These are phyloP conservation scores for Debaryomyces udenii DNA, from an alignment of 1,139 yeast species.

Conservation along the genomic window DNA sequence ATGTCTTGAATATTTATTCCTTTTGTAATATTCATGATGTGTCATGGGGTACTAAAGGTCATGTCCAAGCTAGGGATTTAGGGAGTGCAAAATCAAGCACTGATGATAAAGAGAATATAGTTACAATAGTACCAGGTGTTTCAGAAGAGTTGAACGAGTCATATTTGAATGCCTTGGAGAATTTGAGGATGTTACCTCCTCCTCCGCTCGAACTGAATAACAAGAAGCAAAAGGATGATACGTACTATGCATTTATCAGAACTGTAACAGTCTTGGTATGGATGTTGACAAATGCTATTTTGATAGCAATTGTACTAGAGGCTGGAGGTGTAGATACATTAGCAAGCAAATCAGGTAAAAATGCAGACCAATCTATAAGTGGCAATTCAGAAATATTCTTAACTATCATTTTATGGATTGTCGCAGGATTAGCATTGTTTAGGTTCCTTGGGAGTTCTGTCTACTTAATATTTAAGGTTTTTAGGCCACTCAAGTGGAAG, in stretches of 20 bases:
- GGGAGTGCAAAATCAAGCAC: slow-evolving; percentile 66
- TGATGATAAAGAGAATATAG: slow-evolving; percentile 61
- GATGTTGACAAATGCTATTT: slow-evolving; percentile 49
- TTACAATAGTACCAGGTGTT: slow-evolving; percentile 68
- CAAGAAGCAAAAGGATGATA: slow-evolving; percentile 37
- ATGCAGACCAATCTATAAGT: slow-evolving; percentile 33
- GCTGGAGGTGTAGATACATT: slow-evolving; percentile 43
- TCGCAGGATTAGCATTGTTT: slow-evolving; percentile 49
- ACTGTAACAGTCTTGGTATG: slow-evolving; percentile 50
- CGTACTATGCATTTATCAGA: slow-evolving; percentile 49
- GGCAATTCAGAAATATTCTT: slow-evolving; percentile 46
- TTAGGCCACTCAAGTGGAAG: slow-evolving; percentile 49
- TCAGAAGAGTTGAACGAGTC: slow-evolving; percentile 62
- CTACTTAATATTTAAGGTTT: slow-evolving; percentile 37
- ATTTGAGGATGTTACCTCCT: slow-evolving; percentile 38
- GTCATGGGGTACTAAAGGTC: slow-evolving; percentile 88
- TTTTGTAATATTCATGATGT: slow-evolving; percentile 86
- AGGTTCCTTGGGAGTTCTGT: slow-evolving; percentile 45
- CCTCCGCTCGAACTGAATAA: slow-evolving; percentile 23
- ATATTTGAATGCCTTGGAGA: slow-evolving; percentile 54
- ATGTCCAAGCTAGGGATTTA: slow-evolving; percentile 61
- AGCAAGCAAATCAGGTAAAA: slow-evolving; percentile 20
- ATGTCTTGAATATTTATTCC: slow-evolving; percentile 78
- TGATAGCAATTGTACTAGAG: slow-evolving; percentile 46
- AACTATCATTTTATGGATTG: slow-evolving; percentile 52